These are phyloP conservation scores for Aspergillus costaricaensis DNA, from an alignment of 2,329 filamentous ascomycete species.

Conservation along the genomic window DNA sequence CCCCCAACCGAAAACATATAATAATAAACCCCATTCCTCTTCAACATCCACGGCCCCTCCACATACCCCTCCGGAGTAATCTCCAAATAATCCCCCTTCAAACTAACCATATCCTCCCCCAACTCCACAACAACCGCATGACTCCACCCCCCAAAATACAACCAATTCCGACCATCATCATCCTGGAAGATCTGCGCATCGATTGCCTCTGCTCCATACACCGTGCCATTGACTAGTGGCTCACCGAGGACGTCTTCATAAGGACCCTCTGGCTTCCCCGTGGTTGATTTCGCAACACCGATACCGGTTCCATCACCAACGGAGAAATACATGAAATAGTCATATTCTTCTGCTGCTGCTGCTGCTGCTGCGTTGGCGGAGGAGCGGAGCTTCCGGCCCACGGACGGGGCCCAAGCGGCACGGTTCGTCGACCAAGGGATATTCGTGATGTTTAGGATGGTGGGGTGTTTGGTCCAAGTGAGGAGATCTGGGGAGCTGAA, in stretches of 20 bases:
- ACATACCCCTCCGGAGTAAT: constrained; percentile 52
- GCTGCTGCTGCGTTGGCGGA: not conserved
- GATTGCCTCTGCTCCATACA: constrained; percentile 53
- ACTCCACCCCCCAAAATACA: constrained; percentile 49
- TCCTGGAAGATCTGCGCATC: constrained; percentile 51
- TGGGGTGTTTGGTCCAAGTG: constrained; percentile 52
- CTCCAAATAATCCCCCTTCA: constrained; percentile 48
- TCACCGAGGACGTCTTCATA: constrained; percentile 46
- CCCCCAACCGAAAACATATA: constrained; percentile 50
- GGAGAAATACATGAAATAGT: constrained; percentile 55
- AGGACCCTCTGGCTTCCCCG: constrained; percentile 39
- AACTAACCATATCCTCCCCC: constrained; percentile 48
- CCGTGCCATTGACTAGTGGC: constrained; percentile 47
- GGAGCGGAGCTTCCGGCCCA: constrained; percentile 29
- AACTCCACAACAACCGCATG: constrained; percentile 49
- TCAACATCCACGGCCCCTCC: constrained; percentile 49
- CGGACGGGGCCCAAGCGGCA: constrained; percentile 54
- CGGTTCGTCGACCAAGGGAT: constrained; percentile 48
- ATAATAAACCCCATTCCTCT: constrained; percentile 46
- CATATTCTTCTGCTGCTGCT: constrained; percentile 15
- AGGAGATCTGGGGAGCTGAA: constrained; percentile 54
- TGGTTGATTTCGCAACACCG: constrained; percentile 43
- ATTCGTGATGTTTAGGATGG: constrained; percentile 44
- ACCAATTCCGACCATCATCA: constrained; percentile 46
- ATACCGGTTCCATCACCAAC: constrained; percentile 53